Percentiles rank a stretch among this genome's conserved stretches.
These are phyloP conservation scores for Leccinum boreale DNA, from an alignment of 768 basidiomycete species.

Conservation along the genomic window DNA sequence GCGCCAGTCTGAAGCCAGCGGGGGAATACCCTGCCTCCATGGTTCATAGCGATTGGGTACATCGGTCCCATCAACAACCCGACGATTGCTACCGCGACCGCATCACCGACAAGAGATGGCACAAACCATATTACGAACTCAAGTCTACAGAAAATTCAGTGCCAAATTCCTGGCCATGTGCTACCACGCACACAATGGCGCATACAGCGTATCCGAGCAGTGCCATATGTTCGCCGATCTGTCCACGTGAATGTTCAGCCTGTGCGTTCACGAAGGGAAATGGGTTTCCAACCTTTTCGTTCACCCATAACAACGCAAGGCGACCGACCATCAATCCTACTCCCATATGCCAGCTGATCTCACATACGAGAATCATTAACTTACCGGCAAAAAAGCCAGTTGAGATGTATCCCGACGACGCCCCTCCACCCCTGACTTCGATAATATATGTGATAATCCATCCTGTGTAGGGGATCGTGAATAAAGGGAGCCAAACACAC, in stretches of 20 bases:
- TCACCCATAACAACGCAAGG: constrained; percentile 27
- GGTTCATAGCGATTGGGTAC: constrained; percentile 53
- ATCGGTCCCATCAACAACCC: constrained; percentile 74
- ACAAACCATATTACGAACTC: constrained; percentile 69
- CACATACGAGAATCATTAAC: neutral
- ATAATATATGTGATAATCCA: constrained; percentile 66
- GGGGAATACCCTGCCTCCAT: constrained; percentile 35
- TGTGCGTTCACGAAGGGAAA: neutral
- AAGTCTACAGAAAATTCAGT: constrained; percentile 36
- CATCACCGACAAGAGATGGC: constrained; percentile 61
- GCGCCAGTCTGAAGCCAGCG: constrained; percentile 33
- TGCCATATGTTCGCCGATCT: constrained; percentile 32
- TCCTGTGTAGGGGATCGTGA: constrained; percentile 31
- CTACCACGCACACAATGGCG: constrained; percentile 25
- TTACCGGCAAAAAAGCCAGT: constrained; percentile 36
- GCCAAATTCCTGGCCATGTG: neutral
- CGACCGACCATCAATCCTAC: constrained; percentile 30
- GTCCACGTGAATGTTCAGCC: neutral
- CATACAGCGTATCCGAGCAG: constrained; percentile 29
- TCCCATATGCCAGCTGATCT: neutral
- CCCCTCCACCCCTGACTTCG: constrained; percentile 41
- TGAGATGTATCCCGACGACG: constrained; percentile 46
- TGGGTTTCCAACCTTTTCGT: constrained; percentile 19
- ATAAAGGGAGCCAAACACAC: neutral
- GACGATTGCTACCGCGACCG: constrained; percentile 58